Percentiles rank a stretch among this genome's conserved stretches.
These are phyloP conservation scores for Dalbergia oliveri DNA, from an alignment of 306 rosid species.

Conservation along the genomic window DNA sequence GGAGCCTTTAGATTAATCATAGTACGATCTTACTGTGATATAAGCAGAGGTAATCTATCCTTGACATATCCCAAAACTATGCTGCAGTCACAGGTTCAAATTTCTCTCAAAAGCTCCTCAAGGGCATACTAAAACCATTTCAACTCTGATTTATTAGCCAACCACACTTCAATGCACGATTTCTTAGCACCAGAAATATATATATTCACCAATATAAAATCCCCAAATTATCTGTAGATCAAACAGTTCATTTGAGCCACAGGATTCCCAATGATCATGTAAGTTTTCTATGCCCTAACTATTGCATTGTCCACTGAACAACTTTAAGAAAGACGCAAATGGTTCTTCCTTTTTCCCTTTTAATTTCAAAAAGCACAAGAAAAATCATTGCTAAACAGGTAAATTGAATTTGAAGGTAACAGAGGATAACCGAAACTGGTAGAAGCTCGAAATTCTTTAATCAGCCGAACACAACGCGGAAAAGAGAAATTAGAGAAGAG, in stretches of 20 bases:
- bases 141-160: constrained; percentile 5
- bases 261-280: background rate
- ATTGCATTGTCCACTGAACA: background rate
- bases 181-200: background rate
- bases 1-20: background rate
- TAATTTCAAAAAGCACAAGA: background rate
- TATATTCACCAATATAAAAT: constrained; percentile 9
- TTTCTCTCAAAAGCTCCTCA: constrained; percentile 11
- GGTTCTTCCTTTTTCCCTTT: background rate
- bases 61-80: constrained; percentile 14
- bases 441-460: constrained; percentile 24
- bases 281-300: constrained; percentile 13
- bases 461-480: background rate
- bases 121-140: constrained; percentile 9
- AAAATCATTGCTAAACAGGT: background rate
- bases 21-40: background rate
- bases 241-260: background rate
- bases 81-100: constrained; percentile 9
- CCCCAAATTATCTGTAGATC: background rate
- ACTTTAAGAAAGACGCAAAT: background rate
- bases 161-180: background rate
- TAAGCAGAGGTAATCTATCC: background rate
- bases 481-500: background rate
- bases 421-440: background rate
- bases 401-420: background rate